Evolutionary conservation across 2,329 filamentous ascomycete genomes (phyloP), one percentile per base, ranked within the genome.

Genomic region (Tolypocladium sp.): DNA sequence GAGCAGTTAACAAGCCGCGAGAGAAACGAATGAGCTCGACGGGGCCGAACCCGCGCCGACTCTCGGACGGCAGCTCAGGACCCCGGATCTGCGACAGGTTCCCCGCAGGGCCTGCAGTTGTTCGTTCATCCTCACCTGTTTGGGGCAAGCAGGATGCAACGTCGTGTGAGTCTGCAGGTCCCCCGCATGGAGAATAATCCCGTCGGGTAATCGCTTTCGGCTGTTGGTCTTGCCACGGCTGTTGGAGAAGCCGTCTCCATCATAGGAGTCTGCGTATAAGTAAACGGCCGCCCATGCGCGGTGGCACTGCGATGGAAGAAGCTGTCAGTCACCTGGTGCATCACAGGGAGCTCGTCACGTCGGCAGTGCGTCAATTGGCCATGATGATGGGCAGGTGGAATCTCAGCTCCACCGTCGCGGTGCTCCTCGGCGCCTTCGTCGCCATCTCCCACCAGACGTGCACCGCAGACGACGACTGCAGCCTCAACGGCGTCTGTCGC

Each of bases 391-490:
- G 15, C 46, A 8, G 8, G 7, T 33, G 15, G 46, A 4, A 51
- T n/a, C 46, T 51, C 46, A 20, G 46, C 44, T 17, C 8, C 15
- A 15, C 44, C 25, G 15, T 49, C 25, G 8, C 25, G 25, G 25
- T 30, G 44, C 44, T 49, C 13, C 27, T 49, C 44, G 27, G 25
- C 44, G 44, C 25, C 6, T 6, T 49, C 25, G 20, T 49, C 25
- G 25, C 46, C 27, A 7, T 51, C 27, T 51, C 46, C 17, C 46
- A 51, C 27, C 46, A 51, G 64, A 69, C 2, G 64, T 49, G 44
- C 44, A 49, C n/a, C 44, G 8, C 44, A 49, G 44, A 49, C 27
- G 64, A 70, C 1, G 65, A 70, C 51, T 72, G 70, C 57, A 71
- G 68, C 25, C 57, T 72, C 3, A 72, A 71, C 33, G 70, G 44